Base-by-base conservation (phyloP, 805 yeast genomes). In the Starmerella sirachaensis region DNA sequence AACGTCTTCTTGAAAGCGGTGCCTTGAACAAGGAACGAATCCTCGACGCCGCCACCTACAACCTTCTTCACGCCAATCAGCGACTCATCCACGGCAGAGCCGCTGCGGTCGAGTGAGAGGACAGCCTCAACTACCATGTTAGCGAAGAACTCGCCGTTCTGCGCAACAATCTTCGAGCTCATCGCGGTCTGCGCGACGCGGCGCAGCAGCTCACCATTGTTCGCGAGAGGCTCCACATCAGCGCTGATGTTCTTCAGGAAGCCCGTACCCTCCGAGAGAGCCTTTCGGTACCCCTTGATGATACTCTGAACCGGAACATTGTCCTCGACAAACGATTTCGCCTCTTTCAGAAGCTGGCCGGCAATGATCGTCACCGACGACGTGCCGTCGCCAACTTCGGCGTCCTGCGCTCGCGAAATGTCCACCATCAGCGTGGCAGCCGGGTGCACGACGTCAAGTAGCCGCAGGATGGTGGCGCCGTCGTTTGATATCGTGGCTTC, bases 361-460 rank as follows among this genome's bases (percentile, higher is more conserved):
- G 88, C 76, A 41, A 88, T 64, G 10, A 91, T 81, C 0, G 96
- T 85, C 22, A 93, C 98, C 18, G 94, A 80, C 0, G 98, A 88
- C 29, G 99, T 91, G 50, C 99, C 99, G 57, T 91, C 97, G 43
- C 97, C 97, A 49, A 88, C 94, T 60, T 88, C 96, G 43, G 93
- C 94, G 59, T 91, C 99, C 65, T 91, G 99, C 16, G 93, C 88
- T 59, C 91, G 78, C 34, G 95, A 79, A 40, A 91, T 80, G 57
- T 93, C 93, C 22, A 93, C 98, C 48, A 91, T 66, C 39, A 88
- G 88, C 53, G 83, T 83, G 18, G 98, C 99, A 12, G 97, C 97
- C 8, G 99, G 98, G 55, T 91, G 98, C 18, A 91, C 95, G 39
- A 91, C 93, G 55, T 91, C 98, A 49, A 91, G 64, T 40, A 91